Evolutionary conservation across 1,284 basidiomycete species (phyloP), one percentile per base, ranked within the genome.

Genomic region (Trichosporon coremiiforme): DNA sequence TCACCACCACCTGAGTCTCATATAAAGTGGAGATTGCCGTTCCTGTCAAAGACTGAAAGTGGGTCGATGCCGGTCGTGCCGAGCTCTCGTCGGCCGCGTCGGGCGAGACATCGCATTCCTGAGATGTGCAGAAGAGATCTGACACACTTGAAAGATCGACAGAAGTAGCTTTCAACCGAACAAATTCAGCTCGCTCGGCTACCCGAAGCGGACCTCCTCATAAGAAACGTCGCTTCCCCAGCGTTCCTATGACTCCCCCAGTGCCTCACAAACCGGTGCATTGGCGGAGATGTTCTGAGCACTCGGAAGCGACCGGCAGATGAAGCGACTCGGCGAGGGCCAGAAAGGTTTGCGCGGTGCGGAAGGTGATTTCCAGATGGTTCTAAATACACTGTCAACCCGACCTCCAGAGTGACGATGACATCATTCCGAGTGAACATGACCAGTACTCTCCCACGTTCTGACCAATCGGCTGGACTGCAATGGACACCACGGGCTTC

Each of bases 401-500:
- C 9, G 20, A 2, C 22, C 50, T 25, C 22, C 20, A 25, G 2
- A 17, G 8, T 9, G 1, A 25, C 10, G 9, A 53, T 53, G 50
- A 53, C 50, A 53, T 53, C 50, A 53, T 53, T 25, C 3, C 9
- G 15, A 20, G 8, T 4, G 50, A 53, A 22, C 50, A 53, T 53
- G 20, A 12, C 20, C 50, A 53, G 15, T 9, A 53, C 22, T 53
- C 50, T 53, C 50, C 50, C 50, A 53, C 50, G 50, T 53, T 8
- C 20, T 17, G 50, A 17, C 50, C 50, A 53, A 53, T 53, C 15
- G 22, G 50, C 15, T 3, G n/a, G 20, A 25, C 15, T 53, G 50
- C 50, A 53, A 53, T 53, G 50, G 10, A 53, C 50, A 53, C 50
- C 50, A 53, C 50, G 12, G 50, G 50, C 50, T 53, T 53, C 50